phyloP scores from a whole-genome alignment of 2,329 filamentous ascomycete species.

The Fusarium tjaetaba region DNA sequence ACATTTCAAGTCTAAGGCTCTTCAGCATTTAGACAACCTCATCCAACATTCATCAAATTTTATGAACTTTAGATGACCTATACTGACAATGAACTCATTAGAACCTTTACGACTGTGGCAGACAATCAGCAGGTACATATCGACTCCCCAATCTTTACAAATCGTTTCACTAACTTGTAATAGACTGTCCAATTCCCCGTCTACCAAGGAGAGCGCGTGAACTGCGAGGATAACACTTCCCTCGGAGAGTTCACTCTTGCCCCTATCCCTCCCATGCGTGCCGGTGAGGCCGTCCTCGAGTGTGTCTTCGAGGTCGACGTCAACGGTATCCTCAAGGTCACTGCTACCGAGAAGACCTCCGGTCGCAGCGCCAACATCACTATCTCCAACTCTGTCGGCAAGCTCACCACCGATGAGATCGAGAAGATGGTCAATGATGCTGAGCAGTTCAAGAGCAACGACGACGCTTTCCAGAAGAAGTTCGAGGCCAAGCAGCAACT shows the following conservation, averaged over 20 bases:
- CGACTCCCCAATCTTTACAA: too few species aligned
- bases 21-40: neutral
- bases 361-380: slow-evolving; percentile 99
- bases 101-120: slow-evolving; percentile 87
- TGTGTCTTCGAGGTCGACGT: slow-evolving; percentile 99
- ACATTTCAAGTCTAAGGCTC: neutral
- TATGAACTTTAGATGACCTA: too few species aligned
- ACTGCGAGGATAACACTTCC: slow-evolving; percentile 98
- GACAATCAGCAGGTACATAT: slow-evolving; percentile 68
- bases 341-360: slow-evolving; percentile 98
- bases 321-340: slow-evolving; percentile 99
- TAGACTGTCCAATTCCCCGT: slow-evolving; percentile 74
- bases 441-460: slow-evolving; percentile 97
- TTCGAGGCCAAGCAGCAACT: slow-evolving; percentile 99
- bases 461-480: slow-evolving; percentile 99
- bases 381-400: slow-evolving; percentile 99
- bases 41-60: neutral
- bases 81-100: too few species aligned
- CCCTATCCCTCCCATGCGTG: slow-evolving; percentile 87
- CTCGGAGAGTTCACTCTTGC: slow-evolving; percentile 97
- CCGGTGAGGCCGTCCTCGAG: slow-evolving; percentile 96
- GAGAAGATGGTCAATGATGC: slow-evolving; percentile 98
- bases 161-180: neutral
- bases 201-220: slow-evolving; percentile 95
- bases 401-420: slow-evolving; percentile 93